A percentile compares a stretch with the other conserved stretches of the same genome.
phyloP scores from a whole-genome alignment of 148 eudicot genomes.

The Linanthus parryae region DNA sequence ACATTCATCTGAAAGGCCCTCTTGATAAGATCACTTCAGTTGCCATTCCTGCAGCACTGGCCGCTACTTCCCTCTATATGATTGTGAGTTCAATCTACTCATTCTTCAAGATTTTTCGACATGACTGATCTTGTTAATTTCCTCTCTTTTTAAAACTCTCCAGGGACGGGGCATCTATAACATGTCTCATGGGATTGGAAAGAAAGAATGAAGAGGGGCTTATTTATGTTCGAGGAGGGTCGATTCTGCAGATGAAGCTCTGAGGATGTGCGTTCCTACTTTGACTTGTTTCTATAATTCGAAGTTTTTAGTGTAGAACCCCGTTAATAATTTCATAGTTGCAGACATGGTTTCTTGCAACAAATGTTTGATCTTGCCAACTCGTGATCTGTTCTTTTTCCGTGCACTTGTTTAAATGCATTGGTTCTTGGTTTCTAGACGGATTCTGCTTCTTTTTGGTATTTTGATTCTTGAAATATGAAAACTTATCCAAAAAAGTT shows the following conservation, averaged over 20 bases:
- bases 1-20: constrained; percentile 79
- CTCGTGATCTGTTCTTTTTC: constrained; percentile 1
- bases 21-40: constrained; percentile 79
- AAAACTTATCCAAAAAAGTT: no score
- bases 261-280: neutral
- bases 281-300: neutral
- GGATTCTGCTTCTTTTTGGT: no score
- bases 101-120: neutral
- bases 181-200: constrained; percentile 91
- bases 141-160: neutral
- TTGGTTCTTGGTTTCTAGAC: neutral
- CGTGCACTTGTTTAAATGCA: neutral
- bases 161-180: constrained; percentile 82
- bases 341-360: constrained; percentile 13
- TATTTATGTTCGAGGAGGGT: neutral
- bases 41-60: constrained; percentile 77
- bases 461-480: no score
- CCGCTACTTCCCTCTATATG: constrained; percentile 42
- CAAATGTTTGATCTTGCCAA: neutral
- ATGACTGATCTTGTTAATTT: neutral
- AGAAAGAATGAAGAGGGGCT: constrained; percentile 58
- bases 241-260: constrained; percentile 2
- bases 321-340: constrained; percentile 7
- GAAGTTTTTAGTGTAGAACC: neutral
- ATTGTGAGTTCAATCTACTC: constrained; percentile 50